Evolutionary conservation across 1,139 yeast species (phyloP), one percentile per base, ranked within the genome.

Genomic region (Kodamaea derodonti): DNA sequence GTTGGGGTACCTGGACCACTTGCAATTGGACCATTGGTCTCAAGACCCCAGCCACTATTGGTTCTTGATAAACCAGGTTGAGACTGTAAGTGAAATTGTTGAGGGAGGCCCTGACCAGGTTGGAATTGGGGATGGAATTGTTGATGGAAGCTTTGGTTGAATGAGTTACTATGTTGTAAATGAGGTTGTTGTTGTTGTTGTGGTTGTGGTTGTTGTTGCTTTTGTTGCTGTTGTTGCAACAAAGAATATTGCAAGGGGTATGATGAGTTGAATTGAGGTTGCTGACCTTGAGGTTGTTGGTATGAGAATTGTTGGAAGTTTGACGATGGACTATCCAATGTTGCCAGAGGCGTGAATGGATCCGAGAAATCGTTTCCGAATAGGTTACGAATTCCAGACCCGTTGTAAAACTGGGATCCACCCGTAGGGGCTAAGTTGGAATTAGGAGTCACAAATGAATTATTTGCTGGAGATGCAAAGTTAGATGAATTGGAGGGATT

Each of bases 31-130:
- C 48, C 46, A n/a, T n/a, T 24, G 11, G 17, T 25, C 37, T 62
- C 69, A 25, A 66, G 41, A 0, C 68, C 71, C 75, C 75, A 69
- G 14, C 65, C 65, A 36, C 69, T 58, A 38, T 58, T 63, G 27
- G 57, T 53, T 27, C 72, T 47, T 1, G 69, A 55, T 35, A 67
- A 51, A 14, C 50, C 52, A 1, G 71, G 69, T 40, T 63, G 65
- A 14, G 38, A 32, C 26, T 30, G 39, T 31, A 24, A 27, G 15
- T 31, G 49, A 29, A 39, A 48, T 24, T 48, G 51, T 28, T 47
- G 52, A 30, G 41, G 45, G 14, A 14, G 6, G 6, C 28, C 28
- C 26, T 25, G 25, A n/a, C 28, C 18, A 16, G 20, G 8, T 29
- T 3, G 48, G 45, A 48, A 46, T 43, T 25, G 36, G 25, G 24